Evolutionary conservation across 768 basidiomycete genomes (phyloP).

Genomic region (Pleurotus ostreatus): DNA sequence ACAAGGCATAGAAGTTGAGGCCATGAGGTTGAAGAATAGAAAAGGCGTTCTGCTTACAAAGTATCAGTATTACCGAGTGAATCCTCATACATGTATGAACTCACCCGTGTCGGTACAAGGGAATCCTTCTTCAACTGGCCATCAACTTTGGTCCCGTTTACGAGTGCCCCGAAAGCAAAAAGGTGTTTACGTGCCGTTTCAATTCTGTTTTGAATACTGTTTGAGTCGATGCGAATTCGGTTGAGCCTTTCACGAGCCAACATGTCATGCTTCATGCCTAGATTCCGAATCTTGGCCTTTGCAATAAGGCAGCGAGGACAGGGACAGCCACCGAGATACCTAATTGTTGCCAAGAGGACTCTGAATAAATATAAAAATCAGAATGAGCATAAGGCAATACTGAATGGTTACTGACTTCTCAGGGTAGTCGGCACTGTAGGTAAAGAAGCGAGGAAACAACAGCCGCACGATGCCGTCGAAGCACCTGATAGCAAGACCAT

Average conservation of each 20-base stretch:
- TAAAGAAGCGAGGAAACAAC: constrained; percentile 16
- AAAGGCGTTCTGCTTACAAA: too few species aligned
- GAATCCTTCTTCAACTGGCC: too few species aligned
- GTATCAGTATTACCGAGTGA: constrained; percentile 4
- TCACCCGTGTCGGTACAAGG: not conserved
- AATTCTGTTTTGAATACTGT: too few species aligned
- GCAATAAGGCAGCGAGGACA: too few species aligned
- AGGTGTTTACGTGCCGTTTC: too few species aligned
- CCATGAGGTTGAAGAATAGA: not conserved
- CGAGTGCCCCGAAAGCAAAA: too few species aligned
- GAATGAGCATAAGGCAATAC: not conserved
- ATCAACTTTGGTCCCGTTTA: too few species aligned
- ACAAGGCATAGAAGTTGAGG: constrained; percentile 17
- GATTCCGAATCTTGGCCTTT: too few species aligned
- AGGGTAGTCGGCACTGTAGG: constrained; percentile 21
- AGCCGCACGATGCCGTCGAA: constrained; percentile 19
- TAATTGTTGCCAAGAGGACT: too few species aligned
- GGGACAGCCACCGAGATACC: too few species aligned
- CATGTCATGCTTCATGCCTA: too few species aligned
- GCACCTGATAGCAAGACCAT: constrained; percentile 21
- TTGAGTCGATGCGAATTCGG: not conserved
- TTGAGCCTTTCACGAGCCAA: not conserved
- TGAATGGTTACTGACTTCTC: constrained; percentile 18
- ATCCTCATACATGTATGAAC: not conserved
- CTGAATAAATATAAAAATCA: not conserved